These are phyloP conservation scores for Allomyces macrogynus DNA, from an alignment of 192 early-diverging fungal genomes.

Conservation along the genomic window DNA sequence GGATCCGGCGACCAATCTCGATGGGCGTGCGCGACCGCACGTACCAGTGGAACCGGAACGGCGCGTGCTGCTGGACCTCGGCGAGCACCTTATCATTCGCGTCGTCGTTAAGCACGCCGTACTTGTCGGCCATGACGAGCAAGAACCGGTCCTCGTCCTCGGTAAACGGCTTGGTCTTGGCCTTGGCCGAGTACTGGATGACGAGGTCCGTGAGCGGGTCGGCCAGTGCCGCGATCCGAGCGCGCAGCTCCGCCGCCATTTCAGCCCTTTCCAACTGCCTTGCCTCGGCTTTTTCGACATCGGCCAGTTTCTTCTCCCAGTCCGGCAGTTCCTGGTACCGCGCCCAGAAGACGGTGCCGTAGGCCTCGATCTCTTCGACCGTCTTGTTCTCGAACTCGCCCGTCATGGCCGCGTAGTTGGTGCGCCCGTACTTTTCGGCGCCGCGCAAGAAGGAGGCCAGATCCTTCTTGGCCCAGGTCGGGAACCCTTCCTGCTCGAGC, in stretches of 20 bases:
- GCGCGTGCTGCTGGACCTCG: constrained; percentile 54
- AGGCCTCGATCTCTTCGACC: constrained; percentile 58
- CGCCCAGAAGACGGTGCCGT: constrained; percentile 72
- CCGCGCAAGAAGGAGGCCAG: constrained; percentile 73
- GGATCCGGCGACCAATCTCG: constrained; percentile 66
- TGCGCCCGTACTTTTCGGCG: constrained; percentile 61
- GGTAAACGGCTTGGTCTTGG: constrained; percentile 74
- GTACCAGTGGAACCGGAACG: constrained; percentile 97
- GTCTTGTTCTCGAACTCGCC: constrained; percentile 86
- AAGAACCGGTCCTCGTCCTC: constrained; percentile 97
- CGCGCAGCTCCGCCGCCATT: constrained; percentile 59
- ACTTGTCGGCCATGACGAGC: constrained; percentile 67
- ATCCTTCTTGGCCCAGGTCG: constrained; percentile 77
- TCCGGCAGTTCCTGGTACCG: constrained; percentile 77
- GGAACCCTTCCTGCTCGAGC: constrained; percentile 49
- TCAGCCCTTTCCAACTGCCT: constrained; percentile 57
- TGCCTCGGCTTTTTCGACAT: constrained; percentile 76
- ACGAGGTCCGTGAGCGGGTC: constrained; percentile 72
- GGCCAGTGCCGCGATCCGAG: constrained; percentile 49
- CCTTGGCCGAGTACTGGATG: constrained; percentile 66
- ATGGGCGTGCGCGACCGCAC: constrained; percentile 78
- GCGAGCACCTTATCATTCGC: constrained; percentile 81
- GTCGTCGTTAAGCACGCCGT: constrained; percentile 76
- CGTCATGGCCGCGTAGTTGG: constrained; percentile 52
- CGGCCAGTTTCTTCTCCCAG: constrained; percentile 61